Percentiles rank a stretch among this genome's conserved stretches.
phyloP scores from a whole-genome alignment of 495 filamentous ascomycete species.

The Penicillium lividum region DNA sequence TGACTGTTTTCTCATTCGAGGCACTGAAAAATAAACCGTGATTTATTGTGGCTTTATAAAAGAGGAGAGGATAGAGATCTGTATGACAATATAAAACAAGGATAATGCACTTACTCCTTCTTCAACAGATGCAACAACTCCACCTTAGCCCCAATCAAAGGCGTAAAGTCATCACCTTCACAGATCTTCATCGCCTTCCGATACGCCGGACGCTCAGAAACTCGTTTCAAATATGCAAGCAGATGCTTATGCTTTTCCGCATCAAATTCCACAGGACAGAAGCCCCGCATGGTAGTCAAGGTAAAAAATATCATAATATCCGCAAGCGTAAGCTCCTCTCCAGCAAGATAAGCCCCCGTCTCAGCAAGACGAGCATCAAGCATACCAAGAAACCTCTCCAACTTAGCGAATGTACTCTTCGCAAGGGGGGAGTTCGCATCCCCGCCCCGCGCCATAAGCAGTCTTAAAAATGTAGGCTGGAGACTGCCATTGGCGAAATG shows the following conservation, averaged over 20 bases:
- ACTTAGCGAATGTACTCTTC: constrained; percentile 7
- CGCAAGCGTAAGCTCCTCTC: constrained; percentile 59
- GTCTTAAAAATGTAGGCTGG: constrained; percentile 38
- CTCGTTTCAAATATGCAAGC: constrained; percentile 26
- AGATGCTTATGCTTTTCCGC: constrained; percentile 27
- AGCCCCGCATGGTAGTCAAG: constrained; percentile 57
- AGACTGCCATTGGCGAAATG: constrained; percentile 61
- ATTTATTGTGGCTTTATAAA: not conserved
- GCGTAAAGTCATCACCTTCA: constrained; percentile 36
- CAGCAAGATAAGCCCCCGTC: constrained; percentile 55
- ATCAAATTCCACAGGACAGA: constrained; percentile 39
- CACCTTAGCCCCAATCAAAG: constrained; percentile 19
- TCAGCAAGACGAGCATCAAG: constrained; percentile 47
- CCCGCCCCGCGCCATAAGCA: constrained; percentile 16
- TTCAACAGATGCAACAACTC: constrained; percentile 16
- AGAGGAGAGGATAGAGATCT: not conserved
- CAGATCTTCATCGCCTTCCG: constrained; percentile 31
- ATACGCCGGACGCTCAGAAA: constrained; percentile 31
- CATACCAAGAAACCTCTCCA: constrained; percentile 29
- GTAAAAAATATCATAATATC: constrained; percentile 60
- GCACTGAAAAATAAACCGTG: not conserved
- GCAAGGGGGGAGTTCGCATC: constrained; percentile 18
- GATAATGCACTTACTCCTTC: not conserved
- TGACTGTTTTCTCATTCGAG: not conserved
- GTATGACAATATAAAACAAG: not conserved